Percentiles rank a stretch among this genome's conserved stretches.
Conservation (phyloP, 2,329 filamentous ascomycete species). For the Aureobasidium mangrovei region DNA sequence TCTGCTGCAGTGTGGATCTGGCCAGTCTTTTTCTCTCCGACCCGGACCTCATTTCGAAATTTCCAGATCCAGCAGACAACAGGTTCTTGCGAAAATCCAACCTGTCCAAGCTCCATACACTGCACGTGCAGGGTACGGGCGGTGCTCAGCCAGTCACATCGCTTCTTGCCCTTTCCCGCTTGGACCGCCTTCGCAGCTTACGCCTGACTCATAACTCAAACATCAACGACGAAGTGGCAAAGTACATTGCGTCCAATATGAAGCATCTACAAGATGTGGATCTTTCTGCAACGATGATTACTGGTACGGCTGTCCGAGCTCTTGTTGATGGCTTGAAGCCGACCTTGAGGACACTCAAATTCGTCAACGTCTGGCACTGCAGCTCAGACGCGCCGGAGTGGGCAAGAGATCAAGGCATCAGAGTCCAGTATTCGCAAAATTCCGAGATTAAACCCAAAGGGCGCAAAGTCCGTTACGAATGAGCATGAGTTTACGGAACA, state of each 20-base stretch:
- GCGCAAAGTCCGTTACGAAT: slow-evolving; percentile 7
- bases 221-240: slow-evolving; percentile 7
- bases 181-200: slow-evolving; percentile 6
- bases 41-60: neutral
- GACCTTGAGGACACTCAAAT: slow-evolving; percentile 14
- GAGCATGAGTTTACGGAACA: neutral
- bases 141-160: neutral
- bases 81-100: neutral
- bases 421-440: slow-evolving; percentile 20
- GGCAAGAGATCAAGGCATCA: slow-evolving; percentile 29
- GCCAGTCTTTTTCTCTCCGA: slow-evolving; percentile 2
- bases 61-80: slow-evolving; percentile 3
- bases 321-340: slow-evolving; percentile 23
- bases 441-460: neutral
- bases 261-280: slow-evolving; percentile 25
- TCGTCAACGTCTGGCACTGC: slow-evolving; percentile 30
- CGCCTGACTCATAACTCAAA: neutral
- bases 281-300: slow-evolving; percentile 30
- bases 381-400: slow-evolving; percentile 34
- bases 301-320: slow-evolving; percentile 34
- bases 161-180: slow-evolving; percentile 4
- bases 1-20: slow-evolving; percentile 4
- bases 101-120: neutral
- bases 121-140: slow-evolving; percentile 2
- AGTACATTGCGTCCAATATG: slow-evolving; percentile 9